These are phyloP conservation scores for Clausena lansium DNA, from an alignment of 345 rosid genomes.

Conservation along the genomic window DNA sequence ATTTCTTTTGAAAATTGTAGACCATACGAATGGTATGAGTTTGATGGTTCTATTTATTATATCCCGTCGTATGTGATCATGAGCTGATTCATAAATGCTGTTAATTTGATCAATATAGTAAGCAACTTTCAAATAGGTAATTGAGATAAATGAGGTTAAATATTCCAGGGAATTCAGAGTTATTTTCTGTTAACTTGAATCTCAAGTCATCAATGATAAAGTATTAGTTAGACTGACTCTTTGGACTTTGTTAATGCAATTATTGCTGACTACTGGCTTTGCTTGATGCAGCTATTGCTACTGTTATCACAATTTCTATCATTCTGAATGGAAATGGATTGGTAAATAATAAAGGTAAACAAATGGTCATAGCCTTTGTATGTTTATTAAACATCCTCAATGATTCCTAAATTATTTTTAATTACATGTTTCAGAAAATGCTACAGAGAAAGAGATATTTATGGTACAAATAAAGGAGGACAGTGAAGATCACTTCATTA, in stretches of 20 bases:
- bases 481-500: slow-evolving; percentile 14
- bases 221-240: neutral
- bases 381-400: neutral
- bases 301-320: slow-evolving; percentile 28
- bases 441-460: slow-evolving; percentile 11
- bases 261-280: neutral
- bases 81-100: neutral
- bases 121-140: neutral
- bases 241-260: neutral
- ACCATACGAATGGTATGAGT: neutral
- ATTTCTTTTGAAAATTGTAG: too few relatives aligned
- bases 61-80: too few relatives aligned
- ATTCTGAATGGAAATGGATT: slow-evolving; percentile 26
- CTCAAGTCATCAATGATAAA: neutral
- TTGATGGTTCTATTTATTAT: neutral
- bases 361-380: neutral
- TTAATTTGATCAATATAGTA: neutral
- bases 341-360: slow-evolving; percentile 23
- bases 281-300: slow-evolving; percentile 26
- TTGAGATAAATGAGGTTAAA: neutral
- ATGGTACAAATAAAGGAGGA: slow-evolving; percentile 1
- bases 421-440: neutral
- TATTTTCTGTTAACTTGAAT: neutral
- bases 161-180: neutral
- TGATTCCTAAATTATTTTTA: neutral